Percentiles rank a stretch among this genome's conserved stretches.
Evolutionary conservation across 495 filamentous ascomycete genomes (phyloP).

Genomic region (Hyaloscypha variabilis): DNA sequence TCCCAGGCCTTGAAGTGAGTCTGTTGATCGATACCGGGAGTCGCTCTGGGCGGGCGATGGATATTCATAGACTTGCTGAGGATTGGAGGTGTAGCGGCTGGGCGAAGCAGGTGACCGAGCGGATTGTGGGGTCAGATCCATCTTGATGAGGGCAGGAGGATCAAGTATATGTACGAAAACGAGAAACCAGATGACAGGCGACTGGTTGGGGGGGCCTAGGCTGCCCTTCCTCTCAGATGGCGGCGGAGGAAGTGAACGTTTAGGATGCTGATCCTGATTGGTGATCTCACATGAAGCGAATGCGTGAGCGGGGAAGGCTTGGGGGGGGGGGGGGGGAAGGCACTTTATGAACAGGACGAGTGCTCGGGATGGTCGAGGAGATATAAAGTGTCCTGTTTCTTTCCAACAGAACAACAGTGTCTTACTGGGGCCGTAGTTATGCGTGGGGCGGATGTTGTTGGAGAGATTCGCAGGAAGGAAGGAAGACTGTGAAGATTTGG

Average conservation of each 20-base stretch:
- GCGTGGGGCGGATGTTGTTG: neutral
- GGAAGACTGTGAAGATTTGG: neutral
- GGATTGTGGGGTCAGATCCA: conserved; percentile 35
- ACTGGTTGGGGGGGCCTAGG: conserved; percentile 6
- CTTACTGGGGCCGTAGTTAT: neutral
- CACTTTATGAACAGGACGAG: neutral
- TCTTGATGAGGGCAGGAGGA: conserved; percentile 17
- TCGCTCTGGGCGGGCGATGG: conserved; percentile 35
- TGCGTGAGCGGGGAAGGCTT: conserved; percentile 13
- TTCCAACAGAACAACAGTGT: neutral
- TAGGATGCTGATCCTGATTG: conserved; percentile 12
- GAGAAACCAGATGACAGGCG: neutral
- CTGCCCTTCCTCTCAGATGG: conserved; percentile 11
- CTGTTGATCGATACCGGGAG: conserved; percentile 25
- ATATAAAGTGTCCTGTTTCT: neutral
- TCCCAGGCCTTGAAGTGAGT: conserved; percentile 29
- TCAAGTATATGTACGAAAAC: neutral
- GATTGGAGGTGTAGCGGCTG: conserved; percentile 24
- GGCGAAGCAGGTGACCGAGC: conserved; percentile 31
- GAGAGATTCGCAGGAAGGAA: neutral
- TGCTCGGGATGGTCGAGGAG: neutral
- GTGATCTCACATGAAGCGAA: conserved; percentile 19
- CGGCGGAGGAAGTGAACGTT: conserved; percentile 3
- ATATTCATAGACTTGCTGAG: conserved; percentile 34
- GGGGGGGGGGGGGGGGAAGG: neutral